Percentiles rank a stretch among this genome's conserved stretches.
phyloP scores from a whole-genome alignment of 2,329 filamentous ascomycete genomes.

The Aspergillus alliaceus region DNA sequence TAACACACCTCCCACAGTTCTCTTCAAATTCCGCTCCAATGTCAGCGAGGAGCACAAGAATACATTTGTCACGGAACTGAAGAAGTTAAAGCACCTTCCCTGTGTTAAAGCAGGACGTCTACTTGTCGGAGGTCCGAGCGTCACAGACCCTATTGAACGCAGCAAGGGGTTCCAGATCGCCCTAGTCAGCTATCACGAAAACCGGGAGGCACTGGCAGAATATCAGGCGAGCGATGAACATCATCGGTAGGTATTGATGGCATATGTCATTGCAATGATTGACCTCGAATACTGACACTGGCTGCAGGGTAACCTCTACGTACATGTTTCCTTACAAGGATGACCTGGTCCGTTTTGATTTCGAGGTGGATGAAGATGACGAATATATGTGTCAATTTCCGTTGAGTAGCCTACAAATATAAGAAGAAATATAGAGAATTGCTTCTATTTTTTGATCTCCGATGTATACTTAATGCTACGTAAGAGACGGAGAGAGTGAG shows the following conservation, averaged over 20 bases:
- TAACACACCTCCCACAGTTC: constrained; percentile 35
- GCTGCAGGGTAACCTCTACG: constrained; percentile 49
- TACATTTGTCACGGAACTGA: constrained; percentile 50
- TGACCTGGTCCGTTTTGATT: constrained; percentile 56
- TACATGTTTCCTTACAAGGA: constrained; percentile 56
- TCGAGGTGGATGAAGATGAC: constrained; percentile 45
- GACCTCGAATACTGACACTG: neutral
- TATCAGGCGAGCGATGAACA: constrained; percentile 58
- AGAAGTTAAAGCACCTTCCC: constrained; percentile 49
- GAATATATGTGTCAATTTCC: constrained; percentile 26
- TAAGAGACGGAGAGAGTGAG: too few relatives aligned
- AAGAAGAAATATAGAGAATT: too few relatives aligned
- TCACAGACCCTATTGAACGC: constrained; percentile 53
- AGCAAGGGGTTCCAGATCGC: constrained; percentile 57
- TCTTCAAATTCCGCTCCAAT: constrained; percentile 52
- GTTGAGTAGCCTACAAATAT: neutral
- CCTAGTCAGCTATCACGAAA: constrained; percentile 53
- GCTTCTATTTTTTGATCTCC: too few relatives aligned
- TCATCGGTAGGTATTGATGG: constrained; percentile 41
- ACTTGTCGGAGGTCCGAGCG: constrained; percentile 53
- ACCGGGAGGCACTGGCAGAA: constrained; percentile 46
- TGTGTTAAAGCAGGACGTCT: constrained; percentile 52
- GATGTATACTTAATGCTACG: too few relatives aligned
- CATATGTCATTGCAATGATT: too few relatives aligned
- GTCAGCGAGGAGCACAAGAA: constrained; percentile 45